A percentile compares a stretch with the other conserved stretches of the same genome.
Conservation (phyloP, 1,284 basidiomycete species). For the Boletus albobrunnescens region DNA sequence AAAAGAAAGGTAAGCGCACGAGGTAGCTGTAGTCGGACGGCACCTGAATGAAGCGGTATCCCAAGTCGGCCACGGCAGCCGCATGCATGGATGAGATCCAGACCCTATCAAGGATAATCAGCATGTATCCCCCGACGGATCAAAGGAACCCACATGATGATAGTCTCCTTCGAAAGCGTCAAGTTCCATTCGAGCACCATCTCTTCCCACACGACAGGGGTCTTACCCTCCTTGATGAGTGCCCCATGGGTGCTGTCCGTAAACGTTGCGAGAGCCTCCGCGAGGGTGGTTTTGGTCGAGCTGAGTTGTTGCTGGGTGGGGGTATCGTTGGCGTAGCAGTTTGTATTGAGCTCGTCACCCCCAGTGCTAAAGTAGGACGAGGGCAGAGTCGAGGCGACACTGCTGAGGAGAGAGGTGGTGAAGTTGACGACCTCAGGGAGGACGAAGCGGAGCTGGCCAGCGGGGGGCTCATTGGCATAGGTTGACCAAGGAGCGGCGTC, state of each 20-base stretch:
- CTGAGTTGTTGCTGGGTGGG: slow-evolving; percentile 44
- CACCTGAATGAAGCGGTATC: slow-evolving; percentile 62
- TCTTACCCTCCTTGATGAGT: slow-evolving; percentile 48
- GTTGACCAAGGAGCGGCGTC: slow-evolving; percentile 50
- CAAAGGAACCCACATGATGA: slow-evolving; percentile 49
- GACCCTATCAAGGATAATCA: slow-evolving; percentile 39
- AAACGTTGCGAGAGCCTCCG: slow-evolving; percentile 52
- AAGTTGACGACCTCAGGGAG: slow-evolving; percentile 45
- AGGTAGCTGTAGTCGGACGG: slow-evolving; percentile 77
- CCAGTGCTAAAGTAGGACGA: slow-evolving; percentile 60
- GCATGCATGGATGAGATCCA: slow-evolving; percentile 71
- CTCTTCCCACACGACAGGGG: slow-evolving; percentile 68
- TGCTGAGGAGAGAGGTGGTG: slow-evolving; percentile 43
- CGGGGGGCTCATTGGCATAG: slow-evolving; percentile 62
- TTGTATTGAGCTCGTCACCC: slow-evolving; percentile 66
- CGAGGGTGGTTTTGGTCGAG: slow-evolving; percentile 42
- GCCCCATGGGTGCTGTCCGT: slow-evolving; percentile 48
- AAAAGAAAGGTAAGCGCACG: slow-evolving; percentile 38
- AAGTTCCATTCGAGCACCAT: slow-evolving; percentile 68
- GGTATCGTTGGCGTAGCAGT: slow-evolving; percentile 53
- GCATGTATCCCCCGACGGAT: neutral
- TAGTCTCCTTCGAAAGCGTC: slow-evolving; percentile 59
- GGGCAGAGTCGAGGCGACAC: slow-evolving; percentile 41
- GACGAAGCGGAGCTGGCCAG: slow-evolving; percentile 64
- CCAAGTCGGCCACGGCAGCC: slow-evolving; percentile 52